Evolutionary conservation across 306 rosid genomes (phyloP).

Genomic region (Begonia masoniana): DNA sequence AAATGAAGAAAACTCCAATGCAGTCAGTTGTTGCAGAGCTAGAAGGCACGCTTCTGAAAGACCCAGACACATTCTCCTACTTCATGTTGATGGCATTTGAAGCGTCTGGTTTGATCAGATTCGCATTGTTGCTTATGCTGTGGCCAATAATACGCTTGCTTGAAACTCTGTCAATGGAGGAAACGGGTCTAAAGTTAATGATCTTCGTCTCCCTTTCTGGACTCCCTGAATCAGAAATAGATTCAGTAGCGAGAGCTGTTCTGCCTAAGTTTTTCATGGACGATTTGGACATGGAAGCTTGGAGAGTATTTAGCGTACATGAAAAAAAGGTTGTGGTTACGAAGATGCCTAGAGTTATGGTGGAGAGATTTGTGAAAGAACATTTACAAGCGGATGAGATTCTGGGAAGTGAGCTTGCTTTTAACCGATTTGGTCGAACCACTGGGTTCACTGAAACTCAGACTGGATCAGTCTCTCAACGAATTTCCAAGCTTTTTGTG

Average conservation of each 20-base stretch:
- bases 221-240: conserved; percentile 33
- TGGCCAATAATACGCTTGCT: conserved; percentile 55
- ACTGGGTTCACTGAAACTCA: conserved; percentile 38
- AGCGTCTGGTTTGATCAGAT: conserved; percentile 70
- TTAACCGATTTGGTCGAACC: conserved; percentile 54
- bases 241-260: conserved; percentile 73
- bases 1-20: conserved; percentile 14
- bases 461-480: conserved; percentile 5
- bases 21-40: conserved; percentile 58
- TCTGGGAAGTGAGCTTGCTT: conserved; percentile 38
- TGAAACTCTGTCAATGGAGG: conserved; percentile 22
- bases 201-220: conserved; percentile 52
- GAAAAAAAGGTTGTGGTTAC: conserved; percentile 49
- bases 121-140: conserved; percentile 29
- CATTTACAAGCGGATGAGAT: conserved; percentile 68
- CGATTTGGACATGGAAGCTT: conserved; percentile 49
- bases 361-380: conserved; percentile 69
- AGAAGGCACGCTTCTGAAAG: conserved; percentile 73
- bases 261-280: conserved; percentile 80
- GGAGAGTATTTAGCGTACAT: conserved; percentile 38
- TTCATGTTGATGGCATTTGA: conserved; percentile 84
- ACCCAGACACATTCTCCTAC: conserved; percentile 50
- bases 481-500: conserved; percentile 26
- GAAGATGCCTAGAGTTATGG: conserved; percentile 55
- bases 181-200: conserved; percentile 33